These are phyloP conservation scores for Secale cereale DNA, from an alignment of 176 grass and related monocot species.

Conservation along the genomic window DNA sequence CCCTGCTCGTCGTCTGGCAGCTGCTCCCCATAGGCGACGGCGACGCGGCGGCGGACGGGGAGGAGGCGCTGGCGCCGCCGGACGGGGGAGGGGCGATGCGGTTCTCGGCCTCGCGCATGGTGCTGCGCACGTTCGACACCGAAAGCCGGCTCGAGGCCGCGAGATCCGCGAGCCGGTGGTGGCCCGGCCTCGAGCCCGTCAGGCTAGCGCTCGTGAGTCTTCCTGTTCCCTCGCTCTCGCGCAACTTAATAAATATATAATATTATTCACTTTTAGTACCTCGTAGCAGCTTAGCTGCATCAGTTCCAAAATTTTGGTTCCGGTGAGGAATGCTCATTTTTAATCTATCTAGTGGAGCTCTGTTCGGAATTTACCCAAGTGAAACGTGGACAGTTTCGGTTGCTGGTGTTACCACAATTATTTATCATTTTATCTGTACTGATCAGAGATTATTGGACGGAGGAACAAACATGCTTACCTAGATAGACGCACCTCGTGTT, in stretches of 20 bases:
- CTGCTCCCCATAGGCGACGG: conserved; percentile 52
- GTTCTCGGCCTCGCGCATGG: conserved; percentile 40
- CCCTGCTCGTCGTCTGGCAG: conserved; percentile 50
- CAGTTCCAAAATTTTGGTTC: neutral
- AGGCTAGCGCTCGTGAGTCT: conserved; percentile 44
- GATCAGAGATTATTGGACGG: conserved; percentile 15
- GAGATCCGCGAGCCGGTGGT: conserved; percentile 52
- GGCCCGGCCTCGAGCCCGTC: conserved; percentile 39
- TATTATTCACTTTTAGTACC: conserved; percentile 4
- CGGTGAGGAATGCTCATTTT: neutral
- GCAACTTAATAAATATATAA: conserved; percentile 1
- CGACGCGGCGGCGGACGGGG: conserved; percentile 23
- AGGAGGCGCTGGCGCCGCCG: neutral
- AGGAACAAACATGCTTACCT: conserved; percentile 45
- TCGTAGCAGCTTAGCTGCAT: conserved; percentile 4
- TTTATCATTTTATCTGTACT: neutral
- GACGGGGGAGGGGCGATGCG: neutral
- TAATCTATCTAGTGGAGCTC: neutral
- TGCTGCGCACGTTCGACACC: conserved; percentile 40
- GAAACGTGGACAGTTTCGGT: neutral
- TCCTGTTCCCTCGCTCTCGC: neutral
- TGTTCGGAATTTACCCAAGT: conserved; percentile 5
- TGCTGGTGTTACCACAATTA: neutral
- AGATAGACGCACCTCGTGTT: conserved; percentile 18
- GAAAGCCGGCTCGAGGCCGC: conserved; percentile 44